Evolutionary conservation across 2,329 filamentous ascomycete species (phyloP).

Genomic region (Diaporthe vexans): DNA sequence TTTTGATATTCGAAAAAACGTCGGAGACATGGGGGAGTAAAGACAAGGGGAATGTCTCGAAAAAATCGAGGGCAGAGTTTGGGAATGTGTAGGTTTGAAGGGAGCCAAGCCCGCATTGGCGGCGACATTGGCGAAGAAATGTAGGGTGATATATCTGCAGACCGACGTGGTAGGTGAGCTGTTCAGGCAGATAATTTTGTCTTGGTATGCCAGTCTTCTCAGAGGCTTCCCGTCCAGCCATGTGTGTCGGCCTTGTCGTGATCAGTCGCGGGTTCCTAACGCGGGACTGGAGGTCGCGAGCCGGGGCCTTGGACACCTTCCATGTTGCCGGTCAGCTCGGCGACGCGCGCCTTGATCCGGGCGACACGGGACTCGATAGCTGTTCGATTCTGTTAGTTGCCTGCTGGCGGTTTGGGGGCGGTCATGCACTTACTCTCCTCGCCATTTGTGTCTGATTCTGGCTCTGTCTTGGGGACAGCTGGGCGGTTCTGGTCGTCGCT

Average conservation of each 20-base stretch:
- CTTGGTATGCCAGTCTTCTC: neutral
- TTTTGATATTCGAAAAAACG: slow-evolving; percentile 41
- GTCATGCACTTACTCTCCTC: slow-evolving; percentile 83
- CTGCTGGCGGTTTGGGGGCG: neutral
- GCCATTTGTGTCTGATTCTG: slow-evolving; percentile 79
- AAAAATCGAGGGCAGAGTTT: slow-evolving; percentile 29
- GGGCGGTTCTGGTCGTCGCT: slow-evolving; percentile 74
- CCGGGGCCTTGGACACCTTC: slow-evolving; percentile 65
- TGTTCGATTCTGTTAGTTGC: slow-evolving; percentile 56
- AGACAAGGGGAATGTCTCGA: slow-evolving; percentile 28
- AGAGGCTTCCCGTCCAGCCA: slow-evolving; percentile 45
- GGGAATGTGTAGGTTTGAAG: slow-evolving; percentile 34
- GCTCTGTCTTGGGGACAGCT: slow-evolving; percentile 28
- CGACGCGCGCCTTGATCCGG: slow-evolving; percentile 96
- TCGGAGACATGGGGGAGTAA: slow-evolving; percentile 33
- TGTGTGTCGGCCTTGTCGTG: slow-evolving; percentile 43
- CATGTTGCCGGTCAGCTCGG: slow-evolving; percentile 90
- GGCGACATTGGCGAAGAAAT: slow-evolving; percentile 35
- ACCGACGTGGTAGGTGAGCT: neutral
- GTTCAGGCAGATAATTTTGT: neutral
- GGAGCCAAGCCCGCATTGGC: neutral
- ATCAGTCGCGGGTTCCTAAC: slow-evolving; percentile 46
- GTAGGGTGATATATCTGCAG: slow-evolving; percentile 9
- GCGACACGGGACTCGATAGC: slow-evolving; percentile 97
- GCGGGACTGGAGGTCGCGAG: slow-evolving; percentile 52